Evolutionary conservation across 169 alveolate genomes (phyloP).

Genomic region (Cryptosporidium felis): DNA sequence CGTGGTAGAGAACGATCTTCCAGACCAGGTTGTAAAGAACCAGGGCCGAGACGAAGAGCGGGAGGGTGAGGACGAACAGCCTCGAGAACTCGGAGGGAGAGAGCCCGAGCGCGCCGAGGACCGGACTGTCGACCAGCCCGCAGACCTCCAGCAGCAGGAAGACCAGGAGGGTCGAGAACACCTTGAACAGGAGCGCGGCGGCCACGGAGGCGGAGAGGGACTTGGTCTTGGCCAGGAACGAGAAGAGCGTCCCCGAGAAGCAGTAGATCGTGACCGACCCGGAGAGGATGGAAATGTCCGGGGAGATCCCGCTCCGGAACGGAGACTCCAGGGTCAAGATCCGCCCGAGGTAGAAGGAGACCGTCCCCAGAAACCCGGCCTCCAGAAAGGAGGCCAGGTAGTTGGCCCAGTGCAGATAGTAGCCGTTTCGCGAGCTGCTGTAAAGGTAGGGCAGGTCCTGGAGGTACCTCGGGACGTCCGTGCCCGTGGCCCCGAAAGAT

Average conservation of each 20-base stretch:
- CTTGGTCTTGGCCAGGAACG: slow-evolving; percentile 13
- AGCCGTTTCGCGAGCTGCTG: slow-evolving; percentile 29
- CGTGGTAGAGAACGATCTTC: slow-evolving; percentile 11
- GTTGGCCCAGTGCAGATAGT: slow-evolving; percentile 13
- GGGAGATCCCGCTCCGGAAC: background rate
- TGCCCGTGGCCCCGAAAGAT: slow-evolving; percentile 15
- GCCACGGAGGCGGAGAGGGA: background rate
- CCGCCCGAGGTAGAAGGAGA: slow-evolving; percentile 19
- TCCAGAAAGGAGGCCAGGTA: background rate
- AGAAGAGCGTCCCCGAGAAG: slow-evolving; percentile 6
- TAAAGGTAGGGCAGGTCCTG: slow-evolving; percentile 48
- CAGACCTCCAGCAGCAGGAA: background rate
- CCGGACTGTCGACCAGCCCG: too few species aligned
- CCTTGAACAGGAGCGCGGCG: background rate
- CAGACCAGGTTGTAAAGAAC: slow-evolving; percentile 30
- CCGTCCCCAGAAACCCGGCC: background rate
- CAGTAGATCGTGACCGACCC: slow-evolving; percentile 32
- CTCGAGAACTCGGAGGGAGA: background rate
- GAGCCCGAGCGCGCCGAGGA: background rate
- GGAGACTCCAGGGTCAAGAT: background rate
- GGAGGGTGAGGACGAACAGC: slow-evolving; percentile 8
- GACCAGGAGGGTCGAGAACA: background rate
- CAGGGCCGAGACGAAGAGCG: slow-evolving; percentile 10
- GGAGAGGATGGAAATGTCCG: slow-evolving; percentile 10
- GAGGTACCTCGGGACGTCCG: slow-evolving; percentile 29